A percentile compares a stretch with the other conserved stretches of the same genome.
Evolutionary conservation across 2,329 filamentous ascomycete genomes (phyloP).

Genomic region (Pestalotiopsis sp.): DNA sequence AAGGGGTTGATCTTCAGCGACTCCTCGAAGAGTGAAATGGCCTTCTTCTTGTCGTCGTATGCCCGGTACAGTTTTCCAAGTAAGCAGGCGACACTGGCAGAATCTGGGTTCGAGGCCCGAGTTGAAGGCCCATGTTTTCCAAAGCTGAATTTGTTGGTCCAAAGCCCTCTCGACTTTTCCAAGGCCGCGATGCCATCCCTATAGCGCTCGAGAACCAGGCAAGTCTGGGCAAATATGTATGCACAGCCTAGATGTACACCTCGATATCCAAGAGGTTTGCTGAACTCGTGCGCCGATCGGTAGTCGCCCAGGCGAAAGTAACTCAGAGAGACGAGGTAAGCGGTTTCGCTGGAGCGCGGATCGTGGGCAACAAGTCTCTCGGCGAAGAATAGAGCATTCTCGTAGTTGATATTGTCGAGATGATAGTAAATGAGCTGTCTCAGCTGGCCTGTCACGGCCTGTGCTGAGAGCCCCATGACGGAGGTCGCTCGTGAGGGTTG

Average conservation of each 20-base stretch:
- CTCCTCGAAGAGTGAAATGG: constrained; percentile 84
- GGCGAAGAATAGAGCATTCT: constrained; percentile 93
- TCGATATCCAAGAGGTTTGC: constrained; percentile 70
- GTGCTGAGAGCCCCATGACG: constrained; percentile 56
- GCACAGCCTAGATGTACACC: constrained; percentile 83
- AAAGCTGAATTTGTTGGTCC: constrained; percentile 75
- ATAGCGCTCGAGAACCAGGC: constrained; percentile 75
- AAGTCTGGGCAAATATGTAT: constrained; percentile 90
- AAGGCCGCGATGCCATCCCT: constrained; percentile 82
- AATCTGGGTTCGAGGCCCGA: constrained; percentile 77
- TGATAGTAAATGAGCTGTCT: constrained; percentile 67
- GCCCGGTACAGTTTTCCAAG: constrained; percentile 86
- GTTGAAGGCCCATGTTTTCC: constrained; percentile 81
- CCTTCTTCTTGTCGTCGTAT: constrained; percentile 81
- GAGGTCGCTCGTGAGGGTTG: constrained; percentile 13
- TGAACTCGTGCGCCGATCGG: constrained; percentile 83
- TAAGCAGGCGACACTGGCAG: constrained; percentile 79
- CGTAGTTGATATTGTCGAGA: constrained; percentile 86
- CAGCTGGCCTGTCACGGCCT: constrained; percentile 53
- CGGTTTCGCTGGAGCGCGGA: constrained; percentile 75
- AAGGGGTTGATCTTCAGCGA: constrained; percentile 89
- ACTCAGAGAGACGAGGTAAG: constrained; percentile 82
- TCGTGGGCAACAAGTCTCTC: constrained; percentile 86
- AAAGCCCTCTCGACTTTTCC: constrained; percentile 78
- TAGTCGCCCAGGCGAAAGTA: constrained; percentile 81